phyloP scores from a whole-genome alignment of 1,139 yeast species.

The Pneumocystis canis region DNA sequence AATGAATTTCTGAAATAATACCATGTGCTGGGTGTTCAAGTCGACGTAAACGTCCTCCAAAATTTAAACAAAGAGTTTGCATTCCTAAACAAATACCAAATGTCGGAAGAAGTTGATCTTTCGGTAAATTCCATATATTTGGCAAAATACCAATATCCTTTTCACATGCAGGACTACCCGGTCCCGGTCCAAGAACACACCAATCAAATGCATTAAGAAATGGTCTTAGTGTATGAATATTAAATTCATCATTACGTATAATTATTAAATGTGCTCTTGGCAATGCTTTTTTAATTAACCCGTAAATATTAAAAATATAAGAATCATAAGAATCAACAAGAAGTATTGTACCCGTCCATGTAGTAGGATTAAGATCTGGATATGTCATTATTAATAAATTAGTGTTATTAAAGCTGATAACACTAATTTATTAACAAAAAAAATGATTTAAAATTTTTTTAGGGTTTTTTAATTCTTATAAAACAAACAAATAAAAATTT shows the following conservation, averaged over 20 bases:
- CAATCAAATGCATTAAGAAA: slow-evolving; percentile 46
- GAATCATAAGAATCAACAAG: background rate
- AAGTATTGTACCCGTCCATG: background rate
- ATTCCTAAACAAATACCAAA: slow-evolving; percentile 90
- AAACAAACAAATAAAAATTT: no score
- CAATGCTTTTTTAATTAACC: background rate
- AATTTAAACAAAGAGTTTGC: slow-evolving; percentile 61
- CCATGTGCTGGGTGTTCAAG: slow-evolving; percentile 66
- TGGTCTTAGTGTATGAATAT: slow-evolving; percentile 28
- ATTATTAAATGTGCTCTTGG: background rate
- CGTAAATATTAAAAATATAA: background rate
- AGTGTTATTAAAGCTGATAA: no score
- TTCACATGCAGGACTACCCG: slow-evolving; percentile 64
- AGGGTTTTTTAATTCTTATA: no score
- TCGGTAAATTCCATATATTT: slow-evolving; percentile 29
- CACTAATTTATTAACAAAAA: no score
- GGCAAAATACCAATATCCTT: slow-evolving; percentile 67
- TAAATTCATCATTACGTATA: slow-evolving; percentile 44
- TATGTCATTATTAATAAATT: no score
- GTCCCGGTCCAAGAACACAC: slow-evolving; percentile 89
- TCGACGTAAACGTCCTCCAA: slow-evolving; percentile 43
- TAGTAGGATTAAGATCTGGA: no score
- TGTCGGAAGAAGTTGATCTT: slow-evolving; percentile 40
- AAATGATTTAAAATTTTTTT: no score
- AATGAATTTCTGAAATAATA: slow-evolving; percentile 45